Percentiles rank a stretch among this genome's conserved stretches.
phyloP scores from a whole-genome alignment of 257 asterid genomes.

The Solanum chaucha region DNA sequence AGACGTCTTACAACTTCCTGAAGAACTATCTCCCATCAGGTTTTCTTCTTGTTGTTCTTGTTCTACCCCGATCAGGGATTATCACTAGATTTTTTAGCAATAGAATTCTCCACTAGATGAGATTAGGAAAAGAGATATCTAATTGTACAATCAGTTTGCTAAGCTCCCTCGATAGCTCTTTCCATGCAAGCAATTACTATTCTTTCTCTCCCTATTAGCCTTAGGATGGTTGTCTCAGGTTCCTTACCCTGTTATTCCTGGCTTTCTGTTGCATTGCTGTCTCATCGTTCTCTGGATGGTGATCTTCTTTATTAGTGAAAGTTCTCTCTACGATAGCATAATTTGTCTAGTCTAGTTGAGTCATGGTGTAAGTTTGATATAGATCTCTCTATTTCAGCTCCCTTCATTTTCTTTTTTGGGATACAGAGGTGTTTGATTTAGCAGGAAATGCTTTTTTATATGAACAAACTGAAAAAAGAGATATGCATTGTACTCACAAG shows the following conservation, averaged over 20 bases:
- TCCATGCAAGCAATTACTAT: not conserved
- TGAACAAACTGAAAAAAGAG: not conserved
- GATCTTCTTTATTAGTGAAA: not conserved
- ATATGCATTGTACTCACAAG: not conserved
- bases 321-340: not conserved
- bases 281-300: not conserved
- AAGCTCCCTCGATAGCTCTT: not conserved
- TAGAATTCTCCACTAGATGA: not conserved
- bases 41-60: constrained; percentile 17
- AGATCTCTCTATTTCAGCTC: not conserved
- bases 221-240: not conserved
- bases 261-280: not conserved
- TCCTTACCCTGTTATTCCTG: not conserved
- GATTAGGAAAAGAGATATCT: not conserved
- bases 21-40: constrained; percentile 71
- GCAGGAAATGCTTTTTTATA: not conserved
- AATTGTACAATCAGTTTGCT: not conserved
- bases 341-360: not conserved
- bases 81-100: not conserved
- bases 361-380: not conserved
- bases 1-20: constrained; percentile 44
- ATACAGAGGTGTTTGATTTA: not conserved
- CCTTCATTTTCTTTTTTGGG: not conserved
- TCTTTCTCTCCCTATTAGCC: not conserved
- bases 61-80: not conserved